Evolutionary conservation across 371 early-diverging fungal genomes (phyloP).

Genomic region (Apophysomyces trapeziformis): DNA sequence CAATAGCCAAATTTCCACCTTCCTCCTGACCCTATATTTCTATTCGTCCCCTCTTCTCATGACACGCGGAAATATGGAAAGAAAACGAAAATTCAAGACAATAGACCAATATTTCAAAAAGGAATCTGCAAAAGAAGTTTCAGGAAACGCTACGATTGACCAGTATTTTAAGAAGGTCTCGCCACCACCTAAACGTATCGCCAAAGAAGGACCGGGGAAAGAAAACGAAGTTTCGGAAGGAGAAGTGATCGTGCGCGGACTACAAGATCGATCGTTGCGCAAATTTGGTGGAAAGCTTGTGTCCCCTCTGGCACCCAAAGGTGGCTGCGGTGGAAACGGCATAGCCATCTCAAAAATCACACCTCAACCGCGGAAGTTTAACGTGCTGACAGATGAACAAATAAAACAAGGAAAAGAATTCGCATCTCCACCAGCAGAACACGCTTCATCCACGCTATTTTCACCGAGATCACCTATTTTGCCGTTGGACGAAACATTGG

Average conservation of each 20-base stretch:
- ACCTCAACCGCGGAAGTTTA: conserved; percentile 3
- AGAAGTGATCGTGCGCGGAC: not conserved
- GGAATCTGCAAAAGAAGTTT: not conserved
- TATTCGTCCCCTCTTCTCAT: not conserved
- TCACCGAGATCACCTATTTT: not conserved
- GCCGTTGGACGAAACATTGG: not conserved
- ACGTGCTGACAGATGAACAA: conserved; percentile 2
- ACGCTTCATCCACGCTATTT: not conserved
- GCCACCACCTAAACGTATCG: not conserved
- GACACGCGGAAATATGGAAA: not conserved
- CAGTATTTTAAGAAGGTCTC: not conserved
- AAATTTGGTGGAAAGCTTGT: not conserved
- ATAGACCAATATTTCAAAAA: not conserved
- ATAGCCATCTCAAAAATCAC: not conserved
- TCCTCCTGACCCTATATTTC: not conserved
- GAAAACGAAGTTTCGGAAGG: not conserved
- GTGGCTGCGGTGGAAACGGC: conserved; percentile 2
- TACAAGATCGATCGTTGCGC: conserved; percentile 5
- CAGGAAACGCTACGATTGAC: not conserved
- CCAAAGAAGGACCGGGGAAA: not conserved
- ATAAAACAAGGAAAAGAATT: conserved; percentile 1
- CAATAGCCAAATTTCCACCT: too few relatives aligned
- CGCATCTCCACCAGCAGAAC: conserved; percentile 3
- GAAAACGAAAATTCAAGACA: conserved; percentile 2
- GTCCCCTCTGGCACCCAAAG: conserved; percentile 3